These are phyloP conservation scores for Fagopyrum esculentum DNA, from an alignment of 148 eudicot genomes.

Conservation along the genomic window DNA sequence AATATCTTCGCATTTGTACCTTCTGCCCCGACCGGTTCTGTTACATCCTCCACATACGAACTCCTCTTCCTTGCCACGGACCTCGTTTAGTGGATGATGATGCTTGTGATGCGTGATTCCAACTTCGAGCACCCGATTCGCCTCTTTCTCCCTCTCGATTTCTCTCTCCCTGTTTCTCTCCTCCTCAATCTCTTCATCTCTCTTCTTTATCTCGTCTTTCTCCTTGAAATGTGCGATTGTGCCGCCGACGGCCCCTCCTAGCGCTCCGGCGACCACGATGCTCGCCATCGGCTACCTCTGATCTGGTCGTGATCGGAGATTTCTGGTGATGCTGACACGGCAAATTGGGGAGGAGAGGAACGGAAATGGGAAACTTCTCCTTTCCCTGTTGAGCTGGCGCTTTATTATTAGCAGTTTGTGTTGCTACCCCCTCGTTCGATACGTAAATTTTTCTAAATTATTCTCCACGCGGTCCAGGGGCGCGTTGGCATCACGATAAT, in stretches of 20 bases:
- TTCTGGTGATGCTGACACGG: neutral
- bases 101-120: slow-evolving; percentile 13
- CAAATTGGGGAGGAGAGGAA: slow-evolving; percentile 5
- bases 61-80: neutral
- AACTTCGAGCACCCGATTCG: slow-evolving; percentile 9
- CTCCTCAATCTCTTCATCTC: slow-evolving; percentile 11
- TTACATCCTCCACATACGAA: slow-evolving; percentile 7
- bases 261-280: slow-evolving; percentile 5
- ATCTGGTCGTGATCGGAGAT: neutral
- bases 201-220: slow-evolving; percentile 15
- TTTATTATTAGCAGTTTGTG: neutral
- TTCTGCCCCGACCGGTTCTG: neutral
- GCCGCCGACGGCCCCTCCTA: slow-evolving; percentile 8
- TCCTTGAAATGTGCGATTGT: neutral
- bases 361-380: neutral
- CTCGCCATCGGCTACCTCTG: neutral
- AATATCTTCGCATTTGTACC: neutral
- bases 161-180: slow-evolving; percentile 15
- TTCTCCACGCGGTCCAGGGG: no score
- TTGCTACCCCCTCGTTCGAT: neutral
- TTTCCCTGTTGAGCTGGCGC: neutral
- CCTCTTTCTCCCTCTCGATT: neutral
- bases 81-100: slow-evolving; percentile 10
- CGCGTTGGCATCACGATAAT: no score
- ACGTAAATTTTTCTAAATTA: neutral